Evolutionary conservation across 768 basidiomycete genomes (phyloP), one percentile per base, ranked within the genome.

Genomic region (Russula brevipes): DNA sequence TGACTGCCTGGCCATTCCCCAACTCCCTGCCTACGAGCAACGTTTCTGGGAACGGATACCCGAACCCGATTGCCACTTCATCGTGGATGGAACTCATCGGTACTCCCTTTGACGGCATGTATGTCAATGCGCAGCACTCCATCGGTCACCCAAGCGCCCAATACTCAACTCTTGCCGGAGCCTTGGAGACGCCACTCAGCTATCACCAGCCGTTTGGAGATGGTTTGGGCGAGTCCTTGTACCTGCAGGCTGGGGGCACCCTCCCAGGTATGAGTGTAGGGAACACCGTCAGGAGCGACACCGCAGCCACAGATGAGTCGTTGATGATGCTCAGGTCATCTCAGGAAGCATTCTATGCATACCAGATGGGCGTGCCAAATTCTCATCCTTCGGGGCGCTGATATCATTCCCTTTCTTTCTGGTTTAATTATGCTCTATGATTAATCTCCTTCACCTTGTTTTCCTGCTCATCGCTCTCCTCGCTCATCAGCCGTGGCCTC

Each of bases 161-260:
- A 16, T 58, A 42, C 9, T 58, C 62, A 6, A 35, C 65, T 6
- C 45, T 64, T 33, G n/a, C 53, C 1, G 57, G 45, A 17, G 56
- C 62, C 24, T 16, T 66, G 51, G 57, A 42, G 3, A 44, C 52
- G 0, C 57, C 65, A 1, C 33, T 66, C 33, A n/a, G 35, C 47
- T 66, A 64, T 58, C 45, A 57, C n/a, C 64, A 46, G 11, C 60
- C 64, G 6, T 66, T 66, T 39, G 65, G 65, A 1, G 55, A 57
- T 17, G 62, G 65, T 11, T 17, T 66, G 16, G 62, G 53, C 17
- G 65, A 64, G 14, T 54, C 45, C 4, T 17, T 38, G 10, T 57
- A 24, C 45, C 36, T 54, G 36, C 52, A 38, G 4, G 7, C 53
- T 31, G 46, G 33, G 11, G 42, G n/a, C 16, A n/a, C 56, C 6